Evolutionary conservation across 1,284 basidiomycete genomes (phyloP).

Genomic region (Grifola frondosa): DNA sequence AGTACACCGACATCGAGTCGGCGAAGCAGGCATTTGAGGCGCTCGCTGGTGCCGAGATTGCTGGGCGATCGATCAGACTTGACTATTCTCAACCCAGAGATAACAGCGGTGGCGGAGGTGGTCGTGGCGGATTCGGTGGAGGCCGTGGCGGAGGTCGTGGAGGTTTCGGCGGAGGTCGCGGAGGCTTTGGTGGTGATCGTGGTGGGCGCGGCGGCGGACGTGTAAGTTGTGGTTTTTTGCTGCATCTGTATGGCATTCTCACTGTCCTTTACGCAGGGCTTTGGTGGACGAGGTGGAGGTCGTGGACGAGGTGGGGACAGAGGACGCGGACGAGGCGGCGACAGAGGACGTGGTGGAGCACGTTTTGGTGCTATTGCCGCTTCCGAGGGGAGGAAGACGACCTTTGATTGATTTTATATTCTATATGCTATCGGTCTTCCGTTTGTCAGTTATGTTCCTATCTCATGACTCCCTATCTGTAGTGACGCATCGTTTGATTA

Average conservation of each 20-base stretch:
- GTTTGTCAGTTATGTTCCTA: too few species aligned
- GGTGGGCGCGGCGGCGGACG: slow-evolving; percentile 44
- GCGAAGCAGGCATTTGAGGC: slow-evolving; percentile 83
- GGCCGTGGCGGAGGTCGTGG: slow-evolving; percentile 48
- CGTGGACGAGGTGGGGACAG: slow-evolving; percentile 41
- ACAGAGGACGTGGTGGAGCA: slow-evolving; percentile 44
- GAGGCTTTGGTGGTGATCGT: slow-evolving; percentile 41
- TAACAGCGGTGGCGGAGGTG: slow-evolving; percentile 52
- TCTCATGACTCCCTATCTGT: too few species aligned
- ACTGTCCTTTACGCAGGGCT: slow-evolving; percentile 10
- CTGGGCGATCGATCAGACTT: slow-evolving; percentile 79
- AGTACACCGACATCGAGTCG: slow-evolving; percentile 80
- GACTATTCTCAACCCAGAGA: slow-evolving; percentile 91
- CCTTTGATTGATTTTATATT: slow-evolving; percentile 36
- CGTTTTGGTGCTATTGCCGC: slow-evolving; percentile 74
- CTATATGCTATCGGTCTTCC: slow-evolving; percentile 11
- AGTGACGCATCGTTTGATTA: too few species aligned
- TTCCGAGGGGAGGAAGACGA: slow-evolving; percentile 81
- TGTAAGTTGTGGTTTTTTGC: slow-evolving; percentile 18
- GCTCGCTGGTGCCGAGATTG: slow-evolving; percentile 76
- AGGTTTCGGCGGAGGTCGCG: slow-evolving; percentile 43
- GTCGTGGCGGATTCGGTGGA: slow-evolving; percentile 43
- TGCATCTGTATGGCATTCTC: slow-evolving; percentile 7
- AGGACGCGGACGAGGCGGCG: slow-evolving; percentile 35
- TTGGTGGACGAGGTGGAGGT: slow-evolving; percentile 23